Evolutionary conservation across 768 basidiomycete species (phyloP), one percentile per base, ranked within the genome.

Genomic region (Mycena albidolilacea): DNA sequence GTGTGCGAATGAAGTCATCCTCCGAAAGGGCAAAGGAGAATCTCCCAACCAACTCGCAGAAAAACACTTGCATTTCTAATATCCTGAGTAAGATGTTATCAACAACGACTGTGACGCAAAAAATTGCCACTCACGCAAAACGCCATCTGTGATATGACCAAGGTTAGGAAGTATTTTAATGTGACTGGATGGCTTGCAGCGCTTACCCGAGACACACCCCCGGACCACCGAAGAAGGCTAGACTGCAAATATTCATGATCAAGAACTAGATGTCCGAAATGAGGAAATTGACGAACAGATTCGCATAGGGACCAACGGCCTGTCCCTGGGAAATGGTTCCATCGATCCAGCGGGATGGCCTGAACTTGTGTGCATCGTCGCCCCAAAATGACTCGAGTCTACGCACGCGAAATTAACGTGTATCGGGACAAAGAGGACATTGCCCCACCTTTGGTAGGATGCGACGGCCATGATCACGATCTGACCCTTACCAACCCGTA

Each of bases 401-500:
- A 50, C n/a, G 8, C 23, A 30, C 41, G 41, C 41, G 41, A 43
- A 43, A 35, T 30, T 46, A 43, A 43, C 41, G 41, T 43, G 41
- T 43, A 43, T 5, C 41, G 41, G 41, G 41, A 43, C 41, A 43
- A 43, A 43, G 41, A 43, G 41, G 41, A 43, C 41, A 43, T 43
- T 43, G 41, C 41, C n/a, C 3, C 1, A 71, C 74, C 70, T 48
- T 12, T 75, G 69, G 37, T 72, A 72, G 37, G 70, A 50, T 12
- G 57, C 66, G 12, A 72, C 43, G 9, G 43, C 52, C 35, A 57
- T 5, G 4, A 12, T 52, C 8, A 76, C 12, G 19, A 72, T 17
- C 39, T 69, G 62, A 10, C 75, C 75, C 50, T 73, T 73, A 44
- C 60, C 58, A 23, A 76, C 39, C 8, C 46, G 68, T 8, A 76